Percentiles rank a stretch among this genome's conserved stretches.
Evolutionary conservation across 805 yeast genomes (phyloP).

Genomic region (Ogataea chonburiensis): DNA sequence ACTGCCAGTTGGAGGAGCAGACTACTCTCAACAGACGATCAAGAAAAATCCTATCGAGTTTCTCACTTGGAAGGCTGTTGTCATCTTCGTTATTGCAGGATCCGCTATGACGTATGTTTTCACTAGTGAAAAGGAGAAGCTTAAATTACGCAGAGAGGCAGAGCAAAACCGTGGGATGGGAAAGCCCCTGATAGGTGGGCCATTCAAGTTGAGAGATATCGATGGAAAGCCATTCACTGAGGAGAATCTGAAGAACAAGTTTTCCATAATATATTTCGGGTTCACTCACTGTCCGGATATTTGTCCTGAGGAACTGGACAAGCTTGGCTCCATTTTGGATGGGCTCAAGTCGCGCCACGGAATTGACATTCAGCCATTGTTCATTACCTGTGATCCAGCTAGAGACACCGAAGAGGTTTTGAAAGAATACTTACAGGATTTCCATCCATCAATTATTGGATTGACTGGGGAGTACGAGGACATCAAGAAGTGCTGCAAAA

Average conservation of each 20-base stretch:
- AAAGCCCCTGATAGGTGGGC: constrained; percentile 90
- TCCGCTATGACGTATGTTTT: constrained; percentile 71
- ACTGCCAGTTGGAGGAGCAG: constrained; percentile 69
- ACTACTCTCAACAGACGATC: constrained; percentile 30
- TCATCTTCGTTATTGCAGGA: constrained; percentile 66
- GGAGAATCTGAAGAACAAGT: constrained; percentile 71
- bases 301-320: constrained; percentile 96
- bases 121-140: constrained; percentile 69
- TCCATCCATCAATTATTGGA: constrained; percentile 87
- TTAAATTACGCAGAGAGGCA: constrained; percentile 73
- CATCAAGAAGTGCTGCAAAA: constrained; percentile 81
- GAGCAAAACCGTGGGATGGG: constrained; percentile 88
- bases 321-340: constrained; percentile 71
- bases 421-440: constrained; percentile 79
- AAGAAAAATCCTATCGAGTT: constrained; percentile 55
- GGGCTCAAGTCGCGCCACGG: constrained; percentile 54
- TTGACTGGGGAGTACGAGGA: constrained; percentile 88
- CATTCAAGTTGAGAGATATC: constrained; percentile 70
- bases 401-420: constrained; percentile 87
- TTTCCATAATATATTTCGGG: constrained; percentile 89
- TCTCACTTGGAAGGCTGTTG: constrained; percentile 82
- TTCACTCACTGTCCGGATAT: constrained; percentile 98
- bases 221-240: constrained; percentile 76
- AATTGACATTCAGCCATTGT: constrained; percentile 75
- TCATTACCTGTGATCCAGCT: constrained; percentile 96